Base-by-base conservation (phyloP, 176 grass and related monocot species). In the Aegilops speltoides region DNA sequence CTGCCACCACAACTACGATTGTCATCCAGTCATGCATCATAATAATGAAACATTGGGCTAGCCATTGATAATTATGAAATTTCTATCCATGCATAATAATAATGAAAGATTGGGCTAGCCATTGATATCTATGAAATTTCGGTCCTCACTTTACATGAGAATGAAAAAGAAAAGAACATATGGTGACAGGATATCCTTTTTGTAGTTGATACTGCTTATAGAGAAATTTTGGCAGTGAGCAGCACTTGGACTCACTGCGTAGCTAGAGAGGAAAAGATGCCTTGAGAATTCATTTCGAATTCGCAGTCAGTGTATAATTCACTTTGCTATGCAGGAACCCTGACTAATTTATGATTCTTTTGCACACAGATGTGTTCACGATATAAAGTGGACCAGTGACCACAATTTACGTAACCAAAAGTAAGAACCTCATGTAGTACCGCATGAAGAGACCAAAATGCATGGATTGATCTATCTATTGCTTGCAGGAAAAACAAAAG, bases 71-170 rank as follows among this genome's bases (percentile, higher is more conserved):
- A 4, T 41, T 65, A 25, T 87, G 78, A 38, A 75, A 76, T 1
- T n/a, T 41, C 17, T 28, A 57, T 76, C 48, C 61, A 67, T 48
- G 15, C 48, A 25, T 52, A 52, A 52, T 52, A 52, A 52, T 6
- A 57, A 50, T 62, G 45, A 74, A 80, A 33, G 36, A 31, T 66
- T 17, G 9, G 43, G 43, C 70, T 22, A 41, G 10, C 43, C 79
- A 87, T 57, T 57, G 11, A 68, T 50, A 76, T 10, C 41, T 66
- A 20, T 87, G 79, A 54, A 76, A 67, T 2, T 31, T 43, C 19
- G 22, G 59, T 76, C 34, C 23, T 76, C 73, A 25, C 34, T 83
- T 84, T 70, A 69, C 20, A 88, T 77, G 73, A 61, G 43, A 78
- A 70, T 70, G 72, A 22, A 61, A 81, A 26, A 45, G 56, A 38